Base-by-base conservation (phyloP, 2,329 filamentous ascomycete species). In the Fusarium robinianum region DNA sequence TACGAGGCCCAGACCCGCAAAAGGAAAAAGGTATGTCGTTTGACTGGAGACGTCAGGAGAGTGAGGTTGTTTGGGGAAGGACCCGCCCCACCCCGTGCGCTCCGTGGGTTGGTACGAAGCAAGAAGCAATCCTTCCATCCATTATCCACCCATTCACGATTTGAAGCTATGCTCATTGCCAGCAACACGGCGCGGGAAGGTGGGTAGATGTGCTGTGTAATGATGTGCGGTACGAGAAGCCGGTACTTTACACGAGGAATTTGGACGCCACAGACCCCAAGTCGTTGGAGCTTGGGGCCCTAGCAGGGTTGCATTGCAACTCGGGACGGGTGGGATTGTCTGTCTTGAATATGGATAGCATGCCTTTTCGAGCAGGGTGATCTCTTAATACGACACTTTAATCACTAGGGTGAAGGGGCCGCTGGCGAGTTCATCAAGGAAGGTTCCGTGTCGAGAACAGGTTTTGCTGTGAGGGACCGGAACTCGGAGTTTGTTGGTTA, bases 181-280 rank as follows among this genome's bases (percentile, higher is more conserved):
- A 12, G 51, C 42, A 51, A 53, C 44, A 42, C 36, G 30, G 36
- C 41, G 34, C 33, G 41, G 38, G 46, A 48, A 30, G 31, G 31
- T 49, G 50, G 40, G 26, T 46, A 32, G 31, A 15, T 35, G 50
- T 47, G 51, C 30, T 50, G 52, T 56, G 26, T 41, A 15, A 56
- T 50, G 52, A 52, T 56, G 44, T 46, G 51, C 46, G 45, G 16
- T 29, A 39, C 40, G 43, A 38, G 43, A 36, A 38, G 39, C 41
- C 39, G 46, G 33, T 46, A 54, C 45, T 46, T 49, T 47, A 60
- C 49, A 57, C 43, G 53, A 57, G 55, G 48, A 51, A 44, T 45
- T 46, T 45, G 46, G 44, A 26, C 34, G 41, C 31, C 46, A 36
- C 25, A 16, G 36, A 40, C 52, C 29, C 49, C 45, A 37, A 31